Conservation (phyloP, 768 basidiomycete species). For the Boletus vinaceobasis region DNA sequence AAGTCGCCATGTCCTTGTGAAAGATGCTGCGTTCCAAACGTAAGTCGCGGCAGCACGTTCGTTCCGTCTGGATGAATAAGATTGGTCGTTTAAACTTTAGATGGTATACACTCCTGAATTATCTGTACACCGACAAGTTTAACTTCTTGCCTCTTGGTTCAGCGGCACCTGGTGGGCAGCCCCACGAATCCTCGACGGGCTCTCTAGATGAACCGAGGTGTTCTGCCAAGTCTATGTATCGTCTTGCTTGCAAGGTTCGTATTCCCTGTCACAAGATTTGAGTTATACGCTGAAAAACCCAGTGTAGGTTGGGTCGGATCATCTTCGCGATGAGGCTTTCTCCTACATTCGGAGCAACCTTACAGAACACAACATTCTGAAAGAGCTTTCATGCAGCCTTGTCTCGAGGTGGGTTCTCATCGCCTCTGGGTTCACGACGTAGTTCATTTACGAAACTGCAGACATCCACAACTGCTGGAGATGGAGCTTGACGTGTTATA, state of each 20-base stretch:
- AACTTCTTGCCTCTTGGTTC: slow-evolving; percentile 34
- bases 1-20: slow-evolving; percentile 20
- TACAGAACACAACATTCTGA: slow-evolving; percentile 20
- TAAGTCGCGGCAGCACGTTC: background rate
- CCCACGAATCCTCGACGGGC: background rate
- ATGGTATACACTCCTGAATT: slow-evolving; percentile 38
- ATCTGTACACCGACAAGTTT: slow-evolving; percentile 36
- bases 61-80: too few species aligned
- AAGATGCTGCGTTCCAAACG: slow-evolving; percentile 26
- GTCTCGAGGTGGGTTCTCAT: slow-evolving; percentile 10
- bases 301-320: slow-evolving; percentile 18
- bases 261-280: too few species aligned
- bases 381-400: slow-evolving; percentile 21
- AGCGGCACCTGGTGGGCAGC: background rate
- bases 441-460: background rate
- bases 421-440: too few species aligned
- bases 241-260: slow-evolving; percentile 38
- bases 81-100: slow-evolving; percentile 15
- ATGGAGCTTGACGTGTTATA: slow-evolving; percentile 25
- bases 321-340: slow-evolving; percentile 19
- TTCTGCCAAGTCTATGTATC: slow-evolving; percentile 46
- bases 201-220: slow-evolving; percentile 18
- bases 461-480: slow-evolving; percentile 16
- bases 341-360: slow-evolving; percentile 14
- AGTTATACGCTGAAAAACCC: background rate